Conservation (phyloP, 2,329 filamentous ascomycete genomes). For the Penicillium sp. region DNA sequence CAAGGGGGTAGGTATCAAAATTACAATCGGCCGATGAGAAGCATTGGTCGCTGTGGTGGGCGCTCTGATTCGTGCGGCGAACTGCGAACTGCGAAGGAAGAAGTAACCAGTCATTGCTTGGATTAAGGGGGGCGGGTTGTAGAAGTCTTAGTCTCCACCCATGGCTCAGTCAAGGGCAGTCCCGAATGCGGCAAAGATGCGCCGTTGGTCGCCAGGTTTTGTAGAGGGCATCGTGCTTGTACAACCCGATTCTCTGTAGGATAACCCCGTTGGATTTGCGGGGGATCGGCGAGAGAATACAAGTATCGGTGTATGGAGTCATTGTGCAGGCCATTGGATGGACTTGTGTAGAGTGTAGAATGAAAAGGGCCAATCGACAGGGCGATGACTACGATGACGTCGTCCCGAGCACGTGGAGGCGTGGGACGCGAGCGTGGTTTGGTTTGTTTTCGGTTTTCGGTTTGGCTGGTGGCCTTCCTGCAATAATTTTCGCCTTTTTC, state of each 20-base stretch:
- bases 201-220: not conserved
- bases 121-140: not conserved
- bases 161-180: not conserved
- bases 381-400: conserved; percentile 6
- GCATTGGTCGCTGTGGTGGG: too few relatives aligned
- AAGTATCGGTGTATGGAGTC: not conserved
- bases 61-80: not conserved
- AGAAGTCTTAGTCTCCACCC: not conserved
- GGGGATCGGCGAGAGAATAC: not conserved
- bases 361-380: not conserved
- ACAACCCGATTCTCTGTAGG: not conserved
- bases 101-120: not conserved
- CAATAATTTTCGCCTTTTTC: too few relatives aligned
- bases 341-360: too few relatives aligned
- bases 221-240: not conserved
- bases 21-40: not conserved
- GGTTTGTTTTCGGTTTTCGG: too few relatives aligned
- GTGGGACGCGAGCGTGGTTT: not conserved
- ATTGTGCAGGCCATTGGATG: conserved; percentile 1
- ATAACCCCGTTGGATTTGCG: not conserved
- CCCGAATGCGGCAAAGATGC: conserved; percentile 3
- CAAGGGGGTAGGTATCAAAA: not conserved
- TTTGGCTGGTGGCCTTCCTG: not conserved
- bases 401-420: conserved; percentile 5
- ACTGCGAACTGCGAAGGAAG: not conserved